Evolutionary conservation across 2,329 filamentous ascomycete genomes (phyloP), one percentile per base, ranked within the genome.

Genomic region (Blastomyces parvus): DNA sequence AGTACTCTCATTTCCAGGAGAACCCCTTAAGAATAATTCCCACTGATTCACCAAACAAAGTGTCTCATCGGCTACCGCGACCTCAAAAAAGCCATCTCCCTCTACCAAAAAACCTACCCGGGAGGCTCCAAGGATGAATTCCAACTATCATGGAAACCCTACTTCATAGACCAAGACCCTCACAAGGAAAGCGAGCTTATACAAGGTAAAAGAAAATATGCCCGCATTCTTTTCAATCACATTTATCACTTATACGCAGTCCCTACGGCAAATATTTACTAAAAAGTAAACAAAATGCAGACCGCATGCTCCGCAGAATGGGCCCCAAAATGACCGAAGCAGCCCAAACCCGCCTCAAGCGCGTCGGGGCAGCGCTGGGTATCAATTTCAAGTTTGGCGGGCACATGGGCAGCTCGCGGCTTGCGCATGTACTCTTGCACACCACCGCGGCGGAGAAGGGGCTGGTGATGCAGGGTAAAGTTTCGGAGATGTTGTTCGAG

Each of bases 251-350:
- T 42, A 17, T 14, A 7, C 9, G 17, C 11, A 42, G 7, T 42
- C 4, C 40, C 5, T 33, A 17, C 13, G 3, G 13, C 13, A 17
- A 42, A 14, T 8, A 30, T 19, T 25, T 14, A 56, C n/a, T 4
- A 1, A 30, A 52, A 17, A 44, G 3, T 3, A 44, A 19, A 44
- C 0, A 44, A 44, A 19, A 44, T 46, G 4, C 56, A 68, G 68
- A 70, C 22, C 67, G 67, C 8, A 70, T 69, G 69, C 53, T 63
- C 19, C 64, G 64, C 22, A 65, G 63, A 17, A 67, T 68, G 58
- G 60, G 46, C 13, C 40, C 62, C 1, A 40, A 67, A 11, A 64
- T 66, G 56, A 66, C 67, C n/a, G 38, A 57, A 11, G 66, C 55
- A 0, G 64, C 65, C 3, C 67, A 70, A 55, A 65, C 63, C 1